A percentile compares a stretch with the other conserved stretches of the same genome.
These are phyloP conservation scores for Phaeotremella fagi DNA, from an alignment of 768 basidiomycete genomes.

Conservation along the genomic window DNA sequence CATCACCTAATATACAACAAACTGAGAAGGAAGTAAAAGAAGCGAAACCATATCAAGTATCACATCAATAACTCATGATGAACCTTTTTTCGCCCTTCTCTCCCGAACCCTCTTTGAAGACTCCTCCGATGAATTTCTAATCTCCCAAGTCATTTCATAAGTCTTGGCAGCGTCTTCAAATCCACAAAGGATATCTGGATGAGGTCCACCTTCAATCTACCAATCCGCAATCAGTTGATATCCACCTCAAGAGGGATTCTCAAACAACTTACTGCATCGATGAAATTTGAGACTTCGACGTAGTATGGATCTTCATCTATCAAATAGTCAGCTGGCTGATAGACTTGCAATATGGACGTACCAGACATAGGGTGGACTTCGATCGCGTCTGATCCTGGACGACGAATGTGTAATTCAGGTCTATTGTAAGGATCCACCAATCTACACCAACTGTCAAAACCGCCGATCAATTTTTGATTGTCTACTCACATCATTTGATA, in stretches of 20 bases:
- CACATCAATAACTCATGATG: no score
- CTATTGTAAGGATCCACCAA: constrained; percentile 78
- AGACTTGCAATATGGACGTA: neutral
- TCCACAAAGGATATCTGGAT: constrained; percentile 70
- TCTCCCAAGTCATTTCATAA: constrained; percentile 92
- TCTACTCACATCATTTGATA: constrained; percentile 55
- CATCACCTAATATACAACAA: no score
- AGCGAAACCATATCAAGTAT: no score
- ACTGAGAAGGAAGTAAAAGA: no score
- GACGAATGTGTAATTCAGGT: constrained; percentile 74
- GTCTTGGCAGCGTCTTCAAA: constrained; percentile 81
- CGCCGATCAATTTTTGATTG: neutral
- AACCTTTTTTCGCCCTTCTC: no score
- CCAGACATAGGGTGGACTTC: constrained; percentile 32
- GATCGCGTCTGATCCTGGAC: constrained; percentile 44
- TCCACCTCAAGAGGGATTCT: constrained; percentile 48
- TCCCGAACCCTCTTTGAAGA: constrained; percentile 6
- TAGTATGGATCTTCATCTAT: constrained; percentile 53
- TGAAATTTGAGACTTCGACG: constrained; percentile 82
- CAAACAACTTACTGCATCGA: constrained; percentile 55
- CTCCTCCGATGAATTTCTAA: constrained; percentile 53
- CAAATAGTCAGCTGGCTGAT: neutral
- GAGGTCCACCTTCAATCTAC: constrained; percentile 57
- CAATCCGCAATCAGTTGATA: neutral
- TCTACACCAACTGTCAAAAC: constrained; percentile 14